phyloP scores from a whole-genome alignment of 306 rosid species.

The Corylus heterophylla region DNA sequence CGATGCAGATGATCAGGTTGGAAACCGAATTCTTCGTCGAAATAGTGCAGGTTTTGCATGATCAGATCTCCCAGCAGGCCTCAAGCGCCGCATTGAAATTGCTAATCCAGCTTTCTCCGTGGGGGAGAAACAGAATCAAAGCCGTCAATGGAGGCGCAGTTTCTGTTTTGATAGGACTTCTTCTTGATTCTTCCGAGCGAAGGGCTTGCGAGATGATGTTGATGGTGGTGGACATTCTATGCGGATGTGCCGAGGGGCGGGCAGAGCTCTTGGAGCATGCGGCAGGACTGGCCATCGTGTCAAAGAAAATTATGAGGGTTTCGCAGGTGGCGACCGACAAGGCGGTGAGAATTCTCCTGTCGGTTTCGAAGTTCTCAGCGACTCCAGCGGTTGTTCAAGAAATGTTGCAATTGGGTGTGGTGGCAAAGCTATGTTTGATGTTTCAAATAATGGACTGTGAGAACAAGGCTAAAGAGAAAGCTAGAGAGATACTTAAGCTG shows the following conservation, averaged over 20 bases:
- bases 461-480: slow-evolving; percentile 66
- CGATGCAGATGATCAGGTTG: slow-evolving; percentile 13
- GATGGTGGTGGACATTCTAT: slow-evolving; percentile 47
- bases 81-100: slow-evolving; percentile 51
- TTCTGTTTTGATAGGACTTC: slow-evolving; percentile 49
- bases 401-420: slow-evolving; percentile 72
- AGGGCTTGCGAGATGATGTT: slow-evolving; percentile 63
- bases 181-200: slow-evolving; percentile 50
- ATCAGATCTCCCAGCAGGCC: slow-evolving; percentile 57
- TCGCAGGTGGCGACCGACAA: slow-evolving; percentile 64
- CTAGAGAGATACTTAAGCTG: slow-evolving; percentile 66
- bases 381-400: slow-evolving; percentile 55
- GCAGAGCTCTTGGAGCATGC: slow-evolving; percentile 64
- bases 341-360: slow-evolving; percentile 60
- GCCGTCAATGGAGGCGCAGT: slow-evolving; percentile 68
- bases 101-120: slow-evolving; percentile 42
- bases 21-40: slow-evolving; percentile 44
- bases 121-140: slow-evolving; percentile 64
- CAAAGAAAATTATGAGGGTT: slow-evolving; percentile 77
- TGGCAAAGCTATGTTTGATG: slow-evolving; percentile 68
- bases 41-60: slow-evolving; percentile 47
- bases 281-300: slow-evolving; percentile 69
- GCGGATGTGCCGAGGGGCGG: slow-evolving; percentile 78
- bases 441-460: slow-evolving; percentile 72
- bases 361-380: slow-evolving; percentile 52